Evolutionary conservation across 2,329 filamentous ascomycete species (phyloP).

Genomic region (Pseudocercospora crystallina): DNA sequence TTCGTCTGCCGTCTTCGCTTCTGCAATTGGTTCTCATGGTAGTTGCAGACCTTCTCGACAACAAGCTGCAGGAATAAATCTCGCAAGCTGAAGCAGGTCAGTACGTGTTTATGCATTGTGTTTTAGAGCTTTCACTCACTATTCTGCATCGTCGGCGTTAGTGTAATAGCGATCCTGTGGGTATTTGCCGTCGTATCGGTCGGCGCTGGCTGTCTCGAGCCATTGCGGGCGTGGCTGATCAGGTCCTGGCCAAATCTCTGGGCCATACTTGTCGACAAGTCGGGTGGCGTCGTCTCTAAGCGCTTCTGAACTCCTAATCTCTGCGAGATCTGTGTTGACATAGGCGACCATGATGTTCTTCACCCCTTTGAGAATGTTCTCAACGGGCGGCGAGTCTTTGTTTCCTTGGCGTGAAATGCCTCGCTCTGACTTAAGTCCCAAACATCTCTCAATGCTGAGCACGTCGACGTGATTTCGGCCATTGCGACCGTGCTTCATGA

Average conservation of each 20-base stretch:
- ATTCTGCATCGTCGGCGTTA: conserved; percentile 11
- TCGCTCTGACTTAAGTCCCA: conserved; percentile 18
- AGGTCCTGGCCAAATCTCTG: conserved; percentile 17
- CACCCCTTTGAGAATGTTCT: conserved; percentile 17
- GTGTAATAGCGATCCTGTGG: conserved; percentile 12
- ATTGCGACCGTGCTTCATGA: conserved; percentile 13
- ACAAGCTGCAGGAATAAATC: conserved; percentile 18
- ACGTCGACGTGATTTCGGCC: conserved; percentile 17
- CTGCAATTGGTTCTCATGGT: conserved; percentile 20
- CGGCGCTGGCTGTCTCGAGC: conserved; percentile 13
- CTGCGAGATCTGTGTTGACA: conserved; percentile 11
- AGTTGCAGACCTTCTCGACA: conserved; percentile 20
- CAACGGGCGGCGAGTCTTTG: conserved; percentile 16
- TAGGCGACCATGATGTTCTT: conserved; percentile 16
- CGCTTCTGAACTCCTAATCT: conserved; percentile 15
- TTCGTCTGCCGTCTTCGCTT: conserved; percentile 14
- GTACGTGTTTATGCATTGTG: conserved; percentile 1
- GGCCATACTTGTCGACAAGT: conserved; percentile 14
- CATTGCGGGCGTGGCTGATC: conserved; percentile 14
- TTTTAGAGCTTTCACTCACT: conserved; percentile 7
- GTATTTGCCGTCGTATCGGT: conserved; percentile 15
- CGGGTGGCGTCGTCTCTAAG: conserved; percentile 13
- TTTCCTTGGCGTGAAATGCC: conserved; percentile 20
- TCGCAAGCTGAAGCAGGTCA: conserved; percentile 13
- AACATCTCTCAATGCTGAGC: conserved; percentile 17